phyloP scores from a whole-genome alignment of 1,284 basidiomycete genomes.

The Takashimella tepidaria region DNA sequence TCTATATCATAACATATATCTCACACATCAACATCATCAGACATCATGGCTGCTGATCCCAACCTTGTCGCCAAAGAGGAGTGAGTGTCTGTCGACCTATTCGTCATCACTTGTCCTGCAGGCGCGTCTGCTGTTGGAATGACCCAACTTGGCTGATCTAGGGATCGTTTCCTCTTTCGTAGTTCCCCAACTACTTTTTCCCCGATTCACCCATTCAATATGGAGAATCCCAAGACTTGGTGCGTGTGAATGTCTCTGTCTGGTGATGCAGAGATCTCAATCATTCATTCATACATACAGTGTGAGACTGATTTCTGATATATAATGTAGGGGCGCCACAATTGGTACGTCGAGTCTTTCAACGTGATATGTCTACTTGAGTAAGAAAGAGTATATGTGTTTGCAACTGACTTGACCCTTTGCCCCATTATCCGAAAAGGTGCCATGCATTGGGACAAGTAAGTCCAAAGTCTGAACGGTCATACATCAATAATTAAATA shows the following conservation, averaged over 20 bases:
- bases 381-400: no score
- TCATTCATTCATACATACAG: conserved; percentile 1
- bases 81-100: conserved; percentile 6
- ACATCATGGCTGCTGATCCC: conserved; percentile 8
- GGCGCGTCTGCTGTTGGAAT: no score
- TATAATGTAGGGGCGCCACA: conserved; percentile 26
- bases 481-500: no score
- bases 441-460: conserved; percentile 48
- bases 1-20: neutral
- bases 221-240: conserved; percentile 47
- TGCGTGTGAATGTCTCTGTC: conserved; percentile 10
- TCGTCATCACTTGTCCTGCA: no score
- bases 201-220: conserved; percentile 48
- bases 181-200: conserved; percentile 32
- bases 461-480: no score
- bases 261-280: neutral
- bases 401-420: no score
- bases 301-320: no score
- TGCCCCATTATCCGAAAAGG: conserved; percentile 29
- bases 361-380: conserved; percentile 1
- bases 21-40: neutral
- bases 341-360: conserved; percentile 15
- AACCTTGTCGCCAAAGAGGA: conserved; percentile 7
- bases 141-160: no score
- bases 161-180: no score